Base-by-base conservation (phyloP, 2,329 filamentous ascomycete species). In the Aureobasidium sp. region DNA sequence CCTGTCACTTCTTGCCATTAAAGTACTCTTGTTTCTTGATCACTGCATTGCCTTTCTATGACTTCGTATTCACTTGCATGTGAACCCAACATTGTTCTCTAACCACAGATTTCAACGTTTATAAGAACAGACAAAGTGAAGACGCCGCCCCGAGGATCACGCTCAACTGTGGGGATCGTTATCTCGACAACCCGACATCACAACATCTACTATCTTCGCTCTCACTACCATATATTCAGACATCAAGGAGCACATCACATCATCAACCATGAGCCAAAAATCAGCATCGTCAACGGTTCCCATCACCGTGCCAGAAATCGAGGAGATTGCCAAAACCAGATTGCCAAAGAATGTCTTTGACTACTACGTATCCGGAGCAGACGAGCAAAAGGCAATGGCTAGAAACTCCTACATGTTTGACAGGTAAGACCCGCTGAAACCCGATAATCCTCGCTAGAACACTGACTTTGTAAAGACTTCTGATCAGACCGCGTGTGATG, bases 401-500 rank as follows among this genome's bases (percentile, higher is more conserved):
- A 58, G 57, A n/a, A 63, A 63, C 25, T 12, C 45, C 1, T 49
- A 49, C 27, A 31, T 41, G 42, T 57, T 62, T 27, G 42, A 55
- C 49, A 48, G 42, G 60, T 57, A 29, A 34, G 1, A n/a, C n/a
- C n/a, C n/a, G n/a, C n/a, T n/a, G n/a, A n/a, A n/a, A n/a, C n/a
- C n/a, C n/a, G n/a, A n/a, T n/a, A n/a, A n/a, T n/a, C n/a, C n/a
- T n/a, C n/a, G n/a, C n/a, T n/a, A n/a, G n/a, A n/a, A n/a, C 7
- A 17, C 20, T 55, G 8, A 42, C 15, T 11, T 4, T 17, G 17
- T 9, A 29, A 9, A 65, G 64, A 64, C 66, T 71, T 49, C 49
- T 63, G 22, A 37, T 73, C 63, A 66, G 72, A 55, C 65, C 68
- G 11, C 70, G 76, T 20, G 74, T 77, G 1, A 68, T 77, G 8